phyloP scores from a whole-genome alignment of 352 stramenopile genomes.

The Achlya hypogyna region DNA sequence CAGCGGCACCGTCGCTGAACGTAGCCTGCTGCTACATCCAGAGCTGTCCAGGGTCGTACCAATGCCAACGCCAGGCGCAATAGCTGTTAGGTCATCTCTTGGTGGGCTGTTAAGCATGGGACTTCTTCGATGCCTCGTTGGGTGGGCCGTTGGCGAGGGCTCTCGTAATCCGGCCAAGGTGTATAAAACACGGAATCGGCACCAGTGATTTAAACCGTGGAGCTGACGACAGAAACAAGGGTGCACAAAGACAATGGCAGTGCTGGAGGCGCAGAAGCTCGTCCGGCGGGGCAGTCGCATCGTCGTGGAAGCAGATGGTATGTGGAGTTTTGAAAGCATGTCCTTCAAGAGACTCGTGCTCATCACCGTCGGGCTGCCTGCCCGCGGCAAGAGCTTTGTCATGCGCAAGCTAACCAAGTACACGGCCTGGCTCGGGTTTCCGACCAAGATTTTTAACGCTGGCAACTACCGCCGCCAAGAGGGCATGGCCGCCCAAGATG shows the following conservation, averaged over 20 bases:
- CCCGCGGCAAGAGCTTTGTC: constrained; percentile 93
- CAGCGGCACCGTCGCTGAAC: too few relatives aligned
- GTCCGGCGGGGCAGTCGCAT: neutral
- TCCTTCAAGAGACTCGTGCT: constrained; percentile 72
- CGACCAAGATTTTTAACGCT: constrained; percentile 93
- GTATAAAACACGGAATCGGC: too few relatives aligned
- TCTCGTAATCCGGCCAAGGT: too few relatives aligned
- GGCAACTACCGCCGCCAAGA: constrained; percentile 86
- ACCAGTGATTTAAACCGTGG: too few relatives aligned
- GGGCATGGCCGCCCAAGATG: constrained; percentile 54
- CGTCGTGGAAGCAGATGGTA: constrained; percentile 6
- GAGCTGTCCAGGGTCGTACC: too few relatives aligned
- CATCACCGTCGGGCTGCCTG: constrained; percentile 90
- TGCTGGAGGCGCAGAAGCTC: too few relatives aligned
- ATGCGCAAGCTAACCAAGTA: constrained; percentile 89
- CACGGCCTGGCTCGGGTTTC: constrained; percentile 87
- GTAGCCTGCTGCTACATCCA: too few relatives aligned
- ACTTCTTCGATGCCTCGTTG: too few relatives aligned
- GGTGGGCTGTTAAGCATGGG: too few relatives aligned
- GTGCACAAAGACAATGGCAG: neutral
- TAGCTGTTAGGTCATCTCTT: too few relatives aligned
- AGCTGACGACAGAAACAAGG: neutral
- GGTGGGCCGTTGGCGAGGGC: too few relatives aligned
- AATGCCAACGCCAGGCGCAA: too few relatives aligned
- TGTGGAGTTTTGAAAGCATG: constrained; percentile 10